These are phyloP conservation scores for Scheffersomyces segobiensis DNA, from an alignment of 1,139 yeast species.

Conservation along the genomic window DNA sequence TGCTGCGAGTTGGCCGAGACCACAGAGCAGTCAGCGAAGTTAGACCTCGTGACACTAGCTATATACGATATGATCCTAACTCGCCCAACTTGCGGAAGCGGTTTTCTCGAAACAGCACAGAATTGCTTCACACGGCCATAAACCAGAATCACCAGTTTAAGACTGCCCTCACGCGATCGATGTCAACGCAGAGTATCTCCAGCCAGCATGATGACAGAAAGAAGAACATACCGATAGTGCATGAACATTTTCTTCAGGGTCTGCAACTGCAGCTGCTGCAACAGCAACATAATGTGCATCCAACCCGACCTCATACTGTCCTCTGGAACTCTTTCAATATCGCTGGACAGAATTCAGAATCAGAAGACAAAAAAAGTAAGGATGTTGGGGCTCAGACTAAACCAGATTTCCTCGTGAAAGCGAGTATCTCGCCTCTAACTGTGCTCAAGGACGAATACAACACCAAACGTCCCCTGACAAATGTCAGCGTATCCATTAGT, in stretches of 20 bases:
- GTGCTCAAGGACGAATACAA: constrained; percentile 31
- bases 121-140: constrained; percentile 9
- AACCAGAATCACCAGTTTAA: constrained; percentile 9
- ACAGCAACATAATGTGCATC: neutral
- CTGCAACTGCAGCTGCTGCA: neutral
- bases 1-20: neutral
- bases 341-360: constrained; percentile 1
- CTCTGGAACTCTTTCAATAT: constrained; percentile 24
- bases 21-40: neutral
- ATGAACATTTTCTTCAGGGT: constrained; percentile 2
- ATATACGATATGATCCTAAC: neutral
- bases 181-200: constrained; percentile 4
- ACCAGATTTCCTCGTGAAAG: neutral
- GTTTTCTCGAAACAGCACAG: constrained; percentile 3
- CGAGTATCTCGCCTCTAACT: constrained; percentile 30
- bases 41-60: neutral
- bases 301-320: constrained; percentile 17
- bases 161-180: constrained; percentile 6
- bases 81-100: constrained; percentile 1
- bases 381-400: neutral
- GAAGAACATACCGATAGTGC: constrained; percentile 22
- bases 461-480: constrained; percentile 21
- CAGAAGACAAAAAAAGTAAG: neutral
- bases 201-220: constrained; percentile 3
- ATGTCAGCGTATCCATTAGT: neutral